Conservation (phyloP, 257 asterid genomes). For the Solanum etuberosum region DNA sequence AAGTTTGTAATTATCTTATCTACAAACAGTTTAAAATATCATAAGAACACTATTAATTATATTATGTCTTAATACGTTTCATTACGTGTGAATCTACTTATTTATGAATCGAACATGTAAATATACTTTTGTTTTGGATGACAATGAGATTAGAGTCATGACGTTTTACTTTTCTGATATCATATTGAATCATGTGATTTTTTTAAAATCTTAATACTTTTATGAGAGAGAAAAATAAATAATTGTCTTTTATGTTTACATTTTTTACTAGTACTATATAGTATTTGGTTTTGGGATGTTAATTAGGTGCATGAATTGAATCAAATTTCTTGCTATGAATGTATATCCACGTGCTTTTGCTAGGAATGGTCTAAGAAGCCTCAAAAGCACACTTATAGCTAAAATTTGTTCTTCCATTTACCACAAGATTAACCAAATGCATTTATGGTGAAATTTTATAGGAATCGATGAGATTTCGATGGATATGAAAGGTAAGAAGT, state of each 20-base stretch:
- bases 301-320: not conserved
- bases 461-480: conserved; percentile 53
- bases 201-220: not conserved
- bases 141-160: not conserved
- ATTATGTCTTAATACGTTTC: not conserved
- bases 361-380: not conserved
- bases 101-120: not conserved
- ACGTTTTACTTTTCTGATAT: not conserved
- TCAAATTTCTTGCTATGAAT: not conserved
- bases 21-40: not conserved
- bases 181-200: not conserved
- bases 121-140: not conserved
- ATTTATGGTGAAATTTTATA: not conserved
- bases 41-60: not conserved
- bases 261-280: not conserved
- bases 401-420: not conserved
- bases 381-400: not conserved
- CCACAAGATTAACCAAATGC: not conserved
- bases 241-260: not conserved
- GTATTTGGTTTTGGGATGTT: not conserved
- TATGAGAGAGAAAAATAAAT: not conserved
- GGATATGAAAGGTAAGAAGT: conserved; percentile 33
- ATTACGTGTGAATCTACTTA: not conserved
- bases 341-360: not conserved
- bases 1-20: not conserved